These are phyloP conservation scores for Rutstroemia sp. DNA, from an alignment of 2,329 filamentous ascomycete genomes.

Conservation along the genomic window DNA sequence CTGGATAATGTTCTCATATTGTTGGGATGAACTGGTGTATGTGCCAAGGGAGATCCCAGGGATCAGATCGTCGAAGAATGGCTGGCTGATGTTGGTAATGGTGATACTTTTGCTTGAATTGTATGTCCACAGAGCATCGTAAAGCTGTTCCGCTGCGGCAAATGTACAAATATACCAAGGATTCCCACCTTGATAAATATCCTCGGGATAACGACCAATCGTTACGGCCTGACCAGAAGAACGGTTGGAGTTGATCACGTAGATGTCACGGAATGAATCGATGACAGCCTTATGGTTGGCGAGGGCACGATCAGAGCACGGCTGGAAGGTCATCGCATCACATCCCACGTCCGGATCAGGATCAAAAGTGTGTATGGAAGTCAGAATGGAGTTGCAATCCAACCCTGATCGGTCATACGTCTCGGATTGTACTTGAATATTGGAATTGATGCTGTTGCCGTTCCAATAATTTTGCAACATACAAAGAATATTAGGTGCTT, in stretches of 20 bases:
- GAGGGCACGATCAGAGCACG: constrained; percentile 44
- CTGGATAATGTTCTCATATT: constrained; percentile 40
- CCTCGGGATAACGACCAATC: constrained; percentile 61
- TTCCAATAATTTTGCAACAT: constrained; percentile 72
- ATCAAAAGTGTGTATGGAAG: constrained; percentile 62
- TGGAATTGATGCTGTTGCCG: constrained; percentile 57
- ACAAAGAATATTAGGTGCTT: constrained; percentile 64
- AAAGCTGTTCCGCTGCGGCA: constrained; percentile 36
- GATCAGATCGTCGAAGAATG: constrained; percentile 64
- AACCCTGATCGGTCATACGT: constrained; percentile 54
- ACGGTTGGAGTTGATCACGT: constrained; percentile 60
- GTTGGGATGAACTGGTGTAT: constrained; percentile 53
- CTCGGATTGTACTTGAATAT: constrained; percentile 49
- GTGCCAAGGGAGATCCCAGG: constrained; percentile 51
- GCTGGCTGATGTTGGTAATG: constrained; percentile 54
- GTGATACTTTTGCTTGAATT: constrained; percentile 52
- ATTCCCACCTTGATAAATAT: constrained; percentile 69
- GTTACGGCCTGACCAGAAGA: constrained; percentile 52
- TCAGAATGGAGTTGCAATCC: constrained; percentile 64
- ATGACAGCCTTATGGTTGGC: constrained; percentile 69
- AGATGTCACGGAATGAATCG: constrained; percentile 62
- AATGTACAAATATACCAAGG: constrained; percentile 62
- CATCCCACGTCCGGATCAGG: constrained; percentile 47
- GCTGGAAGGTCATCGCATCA: constrained; percentile 66
- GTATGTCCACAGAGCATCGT: constrained; percentile 69